A percentile compares a stretch with the other conserved stretches of the same genome.
These are phyloP conservation scores for Chytridiales sp. DNA, from an alignment of 371 early-diverging fungal species.

Conservation along the genomic window DNA sequence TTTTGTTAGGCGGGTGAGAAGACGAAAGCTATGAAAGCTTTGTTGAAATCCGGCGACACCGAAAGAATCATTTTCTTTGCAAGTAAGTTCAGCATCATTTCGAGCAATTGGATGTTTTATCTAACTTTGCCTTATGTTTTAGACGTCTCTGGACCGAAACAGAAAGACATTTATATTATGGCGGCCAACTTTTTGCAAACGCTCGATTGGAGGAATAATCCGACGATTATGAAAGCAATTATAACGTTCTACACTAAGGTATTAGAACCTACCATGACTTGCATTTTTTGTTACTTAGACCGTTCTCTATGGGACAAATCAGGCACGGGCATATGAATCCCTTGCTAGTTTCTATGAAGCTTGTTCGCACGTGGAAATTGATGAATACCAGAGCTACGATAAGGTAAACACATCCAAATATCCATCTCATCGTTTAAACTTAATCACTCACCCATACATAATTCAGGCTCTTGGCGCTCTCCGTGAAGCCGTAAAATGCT, in stretches of 20 bases:
- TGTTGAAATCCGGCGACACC: conserved; percentile 50
- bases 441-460: background rate
- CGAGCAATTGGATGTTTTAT: conserved; percentile 6
- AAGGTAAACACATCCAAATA: conserved; percentile 32
- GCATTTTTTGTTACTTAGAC: too few species aligned
- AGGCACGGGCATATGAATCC: conserved; percentile 48
- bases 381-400: conserved; percentile 59
- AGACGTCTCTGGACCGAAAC: conserved; percentile 50
- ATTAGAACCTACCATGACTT: too few species aligned
- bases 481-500: conserved; percentile 41
- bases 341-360: conserved; percentile 51
- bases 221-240: conserved; percentile 47
- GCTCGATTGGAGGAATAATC: conserved; percentile 49
- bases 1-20: conserved; percentile 46
- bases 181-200: conserved; percentile 59
- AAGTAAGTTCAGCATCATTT: conserved; percentile 28
- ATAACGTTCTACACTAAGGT: conserved; percentile 57
- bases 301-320: too few species aligned
- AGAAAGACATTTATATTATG: conserved; percentile 52
- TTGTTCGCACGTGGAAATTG: conserved; percentile 54
- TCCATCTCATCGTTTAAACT: background rate
- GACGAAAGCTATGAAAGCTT: conserved; percentile 50
- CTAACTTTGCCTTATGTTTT: background rate
- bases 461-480: conserved; percentile 46
- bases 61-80: conserved; percentile 58